Evolutionary conservation across 768 basidiomycete species (phyloP), one percentile per base, ranked within the genome.

Genomic region (Clitopilus hobsonii): DNA sequence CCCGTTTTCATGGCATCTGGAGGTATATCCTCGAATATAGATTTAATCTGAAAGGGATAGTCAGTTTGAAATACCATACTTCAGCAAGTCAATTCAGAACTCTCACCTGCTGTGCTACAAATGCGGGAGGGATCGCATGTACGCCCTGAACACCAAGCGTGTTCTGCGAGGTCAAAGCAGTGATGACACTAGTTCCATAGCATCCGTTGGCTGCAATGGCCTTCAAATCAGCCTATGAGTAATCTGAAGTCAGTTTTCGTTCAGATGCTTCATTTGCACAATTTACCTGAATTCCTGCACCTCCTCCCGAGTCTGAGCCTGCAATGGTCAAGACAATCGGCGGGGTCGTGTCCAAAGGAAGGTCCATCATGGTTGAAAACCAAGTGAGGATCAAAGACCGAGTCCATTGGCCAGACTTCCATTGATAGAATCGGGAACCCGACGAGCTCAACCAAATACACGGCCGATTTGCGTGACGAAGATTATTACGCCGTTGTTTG

Each of bases 81-180:
- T 11, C 3, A 20, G 41, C n/a, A 11, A 4, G 3, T 8, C 22
- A 16, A 45, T 41, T 8, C 22, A 4, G 41, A 7, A 68, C 13
- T 3, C 75, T 53, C 24, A 84, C 91, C 78, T 97, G 95, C 58
- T 88, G 74, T 50, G 71, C 73, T 28, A 97, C 79, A 62, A 94
- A 94, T 10, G 74, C 74, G 0, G 89, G 78, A 0, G 89, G 86
- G 7, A 81, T 67, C 2, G 84, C 76, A 55, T 89, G 83, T 0
- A 96, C 78, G 0, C 71, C 87, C 56, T 91, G 84, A 0, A 97
- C 93, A 2, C 90, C 94, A 2, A 68, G 77, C 0, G 93, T 95
- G 67, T 95, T 97, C 67, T 97, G 94, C 0, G 94, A 90, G 0
- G 91, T 94, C 47, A 96, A 66, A 0, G 91, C 94, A 0, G 94